Percentiles rank a stretch among this genome's conserved stretches.
phyloP scores from a whole-genome alignment of 495 filamentous ascomycete genomes.

The Aspergillus incahuasiensis region DNA sequence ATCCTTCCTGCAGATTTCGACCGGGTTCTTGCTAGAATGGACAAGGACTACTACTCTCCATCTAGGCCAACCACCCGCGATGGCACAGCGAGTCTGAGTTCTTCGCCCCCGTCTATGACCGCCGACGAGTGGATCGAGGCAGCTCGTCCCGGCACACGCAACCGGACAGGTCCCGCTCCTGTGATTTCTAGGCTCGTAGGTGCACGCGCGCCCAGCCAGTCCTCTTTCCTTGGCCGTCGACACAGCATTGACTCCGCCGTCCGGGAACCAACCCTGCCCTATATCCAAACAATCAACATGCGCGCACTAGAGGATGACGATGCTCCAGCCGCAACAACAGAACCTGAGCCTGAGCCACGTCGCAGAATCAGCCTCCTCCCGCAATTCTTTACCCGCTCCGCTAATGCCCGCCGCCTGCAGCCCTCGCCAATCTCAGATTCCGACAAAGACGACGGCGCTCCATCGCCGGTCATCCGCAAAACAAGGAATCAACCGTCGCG shows the following conservation, averaged over 20 bases:
- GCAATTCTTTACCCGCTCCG: constrained; percentile 32
- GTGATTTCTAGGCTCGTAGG: constrained; percentile 17
- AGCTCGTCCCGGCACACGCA: constrained; percentile 25
- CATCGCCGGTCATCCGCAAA: constrained; percentile 37
- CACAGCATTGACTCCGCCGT: constrained; percentile 28
- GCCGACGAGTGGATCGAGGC: constrained; percentile 45
- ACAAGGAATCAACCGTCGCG: constrained; percentile 8
- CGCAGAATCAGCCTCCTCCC: constrained; percentile 36
- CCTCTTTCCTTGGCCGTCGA: constrained; percentile 24
- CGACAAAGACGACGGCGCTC: constrained; percentile 31
- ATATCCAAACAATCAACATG: constrained; percentile 33
- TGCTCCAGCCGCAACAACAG: constrained; percentile 1
- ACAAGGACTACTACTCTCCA: constrained; percentile 22
- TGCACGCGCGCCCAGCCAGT: constrained; percentile 21
- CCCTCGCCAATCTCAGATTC: constrained; percentile 25
- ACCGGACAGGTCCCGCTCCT: constrained; percentile 17
- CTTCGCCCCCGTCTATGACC: constrained; percentile 31
- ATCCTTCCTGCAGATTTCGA: constrained; percentile 22
- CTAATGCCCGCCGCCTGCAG: constrained; percentile 23
- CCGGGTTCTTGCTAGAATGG: constrained; percentile 20
- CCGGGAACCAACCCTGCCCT: constrained; percentile 25
- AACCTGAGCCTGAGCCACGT: constrained; percentile 25
- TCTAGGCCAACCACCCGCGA: constrained; percentile 13
- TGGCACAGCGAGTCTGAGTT: constrained; percentile 8
- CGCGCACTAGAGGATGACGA: constrained; percentile 15